Base-by-base conservation (phyloP, 2,329 filamentous ascomycete species). In the Aspergillus costaricaensis region DNA sequence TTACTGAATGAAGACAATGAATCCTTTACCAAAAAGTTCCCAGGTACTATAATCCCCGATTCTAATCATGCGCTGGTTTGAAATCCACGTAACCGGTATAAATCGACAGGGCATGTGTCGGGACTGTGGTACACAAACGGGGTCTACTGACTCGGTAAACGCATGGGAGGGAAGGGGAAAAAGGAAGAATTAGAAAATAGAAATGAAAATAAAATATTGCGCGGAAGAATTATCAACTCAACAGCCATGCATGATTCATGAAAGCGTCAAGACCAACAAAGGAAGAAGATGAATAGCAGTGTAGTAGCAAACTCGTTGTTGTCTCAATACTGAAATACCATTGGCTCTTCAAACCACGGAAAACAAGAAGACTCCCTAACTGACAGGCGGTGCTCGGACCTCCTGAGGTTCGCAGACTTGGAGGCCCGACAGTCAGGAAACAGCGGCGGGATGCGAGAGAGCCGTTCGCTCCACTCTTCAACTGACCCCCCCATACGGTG, bases 381-480 rank as follows among this genome's bases (percentile, higher is more conserved):
- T 64, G 63, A 65, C 64, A 63, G 56, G 56, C 32, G 21, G 55
- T 62, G 66, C 65, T 66, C 65, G 62, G 70, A 51, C 69, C 67
- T 50, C 50, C 52, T 62, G 52, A 56, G 62, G 67, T 70, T 68
- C 65, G 68, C 62, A 67, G 67, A 59, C 55, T 65, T 60, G 59
- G 56, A 68, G 69, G 70, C 72, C 72, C 72, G 72, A 73, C 71
- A 74, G 66, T 70, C 67, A 71, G 72, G 72, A 74, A 72, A 59
- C 71, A 70, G 67, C 64, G 65, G 65, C 69, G 65, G 52, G 69
- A 69, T 72, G 71, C 71, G 72, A 72, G 68, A 67, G 61, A 38
- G 64, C 70, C 72, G 72, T 74, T 74, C 72, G 68, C 66, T 73
- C 70, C 70, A 70, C 69, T 64, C 55, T 61, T 57, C 44, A 36